These are phyloP conservation scores for Rhizophora apiculata DNA, from an alignment of 345 rosid genomes.

Conservation along the genomic window DNA sequence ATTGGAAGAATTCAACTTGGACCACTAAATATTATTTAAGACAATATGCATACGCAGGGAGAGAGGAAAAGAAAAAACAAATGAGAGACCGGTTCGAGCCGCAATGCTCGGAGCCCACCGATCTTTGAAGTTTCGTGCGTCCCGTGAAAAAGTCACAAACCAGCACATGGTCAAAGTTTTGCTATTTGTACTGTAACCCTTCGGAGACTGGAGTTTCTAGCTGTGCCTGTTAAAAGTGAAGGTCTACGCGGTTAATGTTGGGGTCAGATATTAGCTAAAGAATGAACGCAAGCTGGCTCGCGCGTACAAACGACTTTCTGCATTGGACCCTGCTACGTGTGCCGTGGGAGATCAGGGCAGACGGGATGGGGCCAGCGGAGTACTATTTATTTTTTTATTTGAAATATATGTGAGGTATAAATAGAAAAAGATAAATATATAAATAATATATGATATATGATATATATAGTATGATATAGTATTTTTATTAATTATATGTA, in stretches of 20 bases:
- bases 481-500: no score
- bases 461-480: no score
- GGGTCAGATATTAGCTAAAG: slow-evolving; percentile 1
- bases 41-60: not conserved
- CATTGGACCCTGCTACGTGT: no score
- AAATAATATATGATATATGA: no score
- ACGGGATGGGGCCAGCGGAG: no score
- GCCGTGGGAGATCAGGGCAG: no score
- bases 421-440: no score
- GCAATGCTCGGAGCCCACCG: slow-evolving; percentile 33
- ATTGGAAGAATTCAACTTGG: slow-evolving; percentile 42
- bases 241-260: not conserved
- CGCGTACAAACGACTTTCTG: no score
- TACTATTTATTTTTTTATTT: no score
- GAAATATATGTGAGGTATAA: no score
- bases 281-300: not conserved
- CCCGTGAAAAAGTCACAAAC: slow-evolving; percentile 11
- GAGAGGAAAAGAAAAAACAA: not conserved
- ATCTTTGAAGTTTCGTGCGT: slow-evolving; percentile 30
- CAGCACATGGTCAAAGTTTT: not conserved
- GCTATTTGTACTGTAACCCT: not conserved
- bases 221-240: not conserved
- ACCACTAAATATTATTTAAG: slow-evolving; percentile 16
- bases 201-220: not conserved
- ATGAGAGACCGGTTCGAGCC: slow-evolving; percentile 28